These are phyloP conservation scores for Auricularia cornea DNA, from an alignment of 768 basidiomycete genomes.

Conservation along the genomic window DNA sequence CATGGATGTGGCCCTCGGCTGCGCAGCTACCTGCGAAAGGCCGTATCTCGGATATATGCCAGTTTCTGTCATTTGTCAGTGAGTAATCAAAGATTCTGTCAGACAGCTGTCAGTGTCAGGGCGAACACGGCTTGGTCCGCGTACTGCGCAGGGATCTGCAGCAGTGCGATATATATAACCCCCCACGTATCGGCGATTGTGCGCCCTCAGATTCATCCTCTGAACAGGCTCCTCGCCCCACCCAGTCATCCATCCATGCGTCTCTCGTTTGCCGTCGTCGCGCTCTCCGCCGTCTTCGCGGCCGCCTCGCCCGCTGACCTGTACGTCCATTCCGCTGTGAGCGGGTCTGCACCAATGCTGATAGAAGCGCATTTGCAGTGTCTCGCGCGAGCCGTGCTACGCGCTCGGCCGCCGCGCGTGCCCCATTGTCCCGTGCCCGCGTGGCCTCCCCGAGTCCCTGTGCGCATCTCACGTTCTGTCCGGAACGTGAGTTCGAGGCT, in stretches of 20 bases:
- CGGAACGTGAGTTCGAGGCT: neutral
- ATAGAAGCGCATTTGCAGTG: neutral
- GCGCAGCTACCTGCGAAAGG: no score
- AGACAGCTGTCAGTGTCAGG: no score
- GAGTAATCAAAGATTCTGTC: no score
- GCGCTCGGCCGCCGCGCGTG: neutral
- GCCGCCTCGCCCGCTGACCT: neutral
- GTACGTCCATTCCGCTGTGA: neutral
- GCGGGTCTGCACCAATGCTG: neutral
- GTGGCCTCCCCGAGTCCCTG: neutral
- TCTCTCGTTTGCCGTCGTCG: neutral
- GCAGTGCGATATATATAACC: no score
- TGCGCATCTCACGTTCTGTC: neutral
- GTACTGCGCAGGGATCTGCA: no score
- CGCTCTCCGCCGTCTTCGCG: neutral
- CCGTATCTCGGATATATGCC: no score
- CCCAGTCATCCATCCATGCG: neutral
- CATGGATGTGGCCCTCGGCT: no score
- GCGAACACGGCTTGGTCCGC: no score
- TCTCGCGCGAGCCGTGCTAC: neutral
- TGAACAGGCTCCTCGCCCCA: no score
- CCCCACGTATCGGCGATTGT: no score
- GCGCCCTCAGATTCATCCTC: no score
- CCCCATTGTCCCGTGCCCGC: neutral
- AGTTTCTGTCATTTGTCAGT: no score